Conservation (phyloP, 2,329 filamentous ascomycete genomes). For the Cercospora beticola region DNA sequence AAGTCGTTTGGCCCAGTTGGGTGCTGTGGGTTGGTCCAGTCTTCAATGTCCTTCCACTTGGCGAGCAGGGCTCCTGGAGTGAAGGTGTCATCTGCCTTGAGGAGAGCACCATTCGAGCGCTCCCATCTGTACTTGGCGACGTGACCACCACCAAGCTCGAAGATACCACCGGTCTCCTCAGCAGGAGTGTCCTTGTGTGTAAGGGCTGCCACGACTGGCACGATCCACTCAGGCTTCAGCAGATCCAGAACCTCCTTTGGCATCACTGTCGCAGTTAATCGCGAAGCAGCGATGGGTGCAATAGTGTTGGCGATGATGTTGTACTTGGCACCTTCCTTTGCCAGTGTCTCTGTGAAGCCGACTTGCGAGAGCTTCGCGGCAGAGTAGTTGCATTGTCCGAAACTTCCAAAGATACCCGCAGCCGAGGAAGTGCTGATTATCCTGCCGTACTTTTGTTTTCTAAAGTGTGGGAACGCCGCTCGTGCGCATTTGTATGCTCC, state of each 20-base stretch:
- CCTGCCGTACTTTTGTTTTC: conserved; percentile 97
- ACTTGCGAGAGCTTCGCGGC: conserved; percentile 94
- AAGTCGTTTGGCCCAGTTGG: conserved; percentile 86
- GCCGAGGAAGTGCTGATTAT: conserved; percentile 97
- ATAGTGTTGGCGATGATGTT: conserved; percentile 96
- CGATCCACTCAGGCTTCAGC: conserved; percentile 90
- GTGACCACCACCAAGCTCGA: conserved; percentile 90
- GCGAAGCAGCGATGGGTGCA: conserved; percentile 89
- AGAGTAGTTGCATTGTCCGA: conserved; percentile 96
- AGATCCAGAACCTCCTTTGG: conserved; percentile 84
- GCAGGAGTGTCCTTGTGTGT: conserved; percentile 77
- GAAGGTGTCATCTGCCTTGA: conserved; percentile 84
- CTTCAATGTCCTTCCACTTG: conserved; percentile 83
- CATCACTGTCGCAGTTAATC: conserved; percentile 95
- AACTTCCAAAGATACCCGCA: conserved; percentile 91
- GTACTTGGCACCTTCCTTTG: conserved; percentile 96
- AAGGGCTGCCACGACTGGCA: conserved; percentile 85
- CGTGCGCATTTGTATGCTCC: conserved; percentile 93
- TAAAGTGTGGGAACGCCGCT: conserved; percentile 95
- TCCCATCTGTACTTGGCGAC: conserved; percentile 94
- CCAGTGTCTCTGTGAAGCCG: conserved; percentile 95
- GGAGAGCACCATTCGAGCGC: conserved; percentile 80
- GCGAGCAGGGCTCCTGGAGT: conserved; percentile 84
- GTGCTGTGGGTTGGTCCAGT: conserved; percentile 82
- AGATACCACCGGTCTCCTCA: conserved; percentile 81